phyloP scores from a whole-genome alignment of 2,329 filamentous ascomycete species.

The Lecanosticta acicola region DNA sequence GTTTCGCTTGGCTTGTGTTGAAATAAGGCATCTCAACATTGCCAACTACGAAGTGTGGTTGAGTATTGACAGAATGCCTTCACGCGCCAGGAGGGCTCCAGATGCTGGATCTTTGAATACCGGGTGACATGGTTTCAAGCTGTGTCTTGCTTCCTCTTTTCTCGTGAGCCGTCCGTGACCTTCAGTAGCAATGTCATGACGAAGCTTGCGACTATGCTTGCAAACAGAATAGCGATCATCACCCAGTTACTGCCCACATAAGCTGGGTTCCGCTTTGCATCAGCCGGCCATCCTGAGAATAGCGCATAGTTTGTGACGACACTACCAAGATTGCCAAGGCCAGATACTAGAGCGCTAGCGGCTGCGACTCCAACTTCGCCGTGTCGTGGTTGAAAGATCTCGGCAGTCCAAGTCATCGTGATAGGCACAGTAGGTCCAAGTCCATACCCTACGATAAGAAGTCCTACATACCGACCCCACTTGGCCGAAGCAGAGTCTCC shows the following conservation, averaged over 20 bases:
- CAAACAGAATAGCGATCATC: conserved; percentile 78
- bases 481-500: conserved; percentile 50
- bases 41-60: too few species aligned
- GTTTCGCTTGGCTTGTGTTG: conserved; percentile 8
- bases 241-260: conserved; percentile 62
- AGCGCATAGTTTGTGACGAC: conserved; percentile 84
- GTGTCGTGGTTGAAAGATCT: conserved; percentile 84
- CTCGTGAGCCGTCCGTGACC: conserved; percentile 19
- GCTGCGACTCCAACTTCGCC: conserved; percentile 87
- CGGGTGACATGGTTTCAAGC: too few species aligned
- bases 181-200: conserved; percentile 62
- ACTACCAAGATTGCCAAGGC: conserved; percentile 78
- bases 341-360: conserved; percentile 77
- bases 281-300: conserved; percentile 79
- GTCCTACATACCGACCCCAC: conserved; percentile 81
- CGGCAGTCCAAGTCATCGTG: conserved; percentile 88
- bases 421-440: conserved; percentile 86
- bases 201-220: conserved; percentile 68
- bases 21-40: too few species aligned
- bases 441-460: conserved; percentile 86
- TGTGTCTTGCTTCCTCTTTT: not conserved
- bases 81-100: too few species aligned
- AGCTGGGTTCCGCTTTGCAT: conserved; percentile 49
- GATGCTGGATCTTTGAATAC: too few species aligned
- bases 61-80: too few species aligned